Evolutionary conservation across 768 basidiomycete genomes (phyloP), one percentile per base, ranked within the genome.

Genomic region (Vararia minispora): DNA sequence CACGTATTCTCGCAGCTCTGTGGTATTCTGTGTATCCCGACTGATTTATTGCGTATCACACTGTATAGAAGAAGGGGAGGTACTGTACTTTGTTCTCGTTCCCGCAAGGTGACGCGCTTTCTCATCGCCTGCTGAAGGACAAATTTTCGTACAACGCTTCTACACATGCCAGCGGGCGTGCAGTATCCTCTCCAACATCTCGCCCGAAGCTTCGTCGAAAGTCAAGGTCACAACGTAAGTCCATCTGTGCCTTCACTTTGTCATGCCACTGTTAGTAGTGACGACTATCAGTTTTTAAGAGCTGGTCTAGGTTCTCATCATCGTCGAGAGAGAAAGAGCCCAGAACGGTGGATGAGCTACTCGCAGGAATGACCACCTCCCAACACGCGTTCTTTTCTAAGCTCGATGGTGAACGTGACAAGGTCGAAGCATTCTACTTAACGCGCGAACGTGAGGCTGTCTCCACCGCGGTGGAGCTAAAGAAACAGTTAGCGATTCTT

Each of bases 381-480:
- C 82, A 92, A 51, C 52, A 59, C 22, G 65, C 64, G 6, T 98
- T 97, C 62, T 86, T 98, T 42, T 67, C 73, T 2, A 64, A 75
- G 17, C 66, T 97, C 6, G 85, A 95, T 47, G 54, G 53, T 0
- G 80, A 99, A 54, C 63, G 97, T 2, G 76, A 80, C 17, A 95
- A 94, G 56, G 75, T 97, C 10, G 85, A 86, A 42, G 59, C 63
- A 1, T 99, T 99, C 57, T 98, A 87, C 54, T 51, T 71, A 4
- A 74, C 73, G 18, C 69, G 78, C 21, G 90, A 77, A 59, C 66
- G 66, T 31, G 76, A 71, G 59, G 79, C 73, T 74, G 59, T 59
- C 4, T 55, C 53, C 2, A 68, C 66, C 20, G 63, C 65, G 12
- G 52, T 30, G 35, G 17, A 47, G 50, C 55, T 58, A 23, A 10